Evolutionary conservation across 805 yeast species (phyloP).

Genomic region (Wickerhamiella australiensis): DNA sequence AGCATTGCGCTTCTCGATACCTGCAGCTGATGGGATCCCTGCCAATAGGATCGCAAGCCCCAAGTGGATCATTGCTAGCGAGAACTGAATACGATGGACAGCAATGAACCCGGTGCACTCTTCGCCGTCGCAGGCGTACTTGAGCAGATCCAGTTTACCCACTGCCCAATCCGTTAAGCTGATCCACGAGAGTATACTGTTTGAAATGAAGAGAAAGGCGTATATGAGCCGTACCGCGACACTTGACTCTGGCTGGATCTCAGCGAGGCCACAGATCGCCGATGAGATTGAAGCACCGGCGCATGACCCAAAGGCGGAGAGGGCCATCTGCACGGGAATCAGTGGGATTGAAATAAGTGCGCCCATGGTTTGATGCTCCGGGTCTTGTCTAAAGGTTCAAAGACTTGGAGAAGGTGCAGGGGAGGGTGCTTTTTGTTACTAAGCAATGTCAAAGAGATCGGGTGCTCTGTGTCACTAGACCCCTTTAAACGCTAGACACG

Average conservation of each 20-base stretch:
- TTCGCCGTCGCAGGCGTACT: slow-evolving; percentile 64
- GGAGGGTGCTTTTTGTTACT: neutral
- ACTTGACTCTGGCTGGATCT: slow-evolving; percentile 58
- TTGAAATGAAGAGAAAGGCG: slow-evolving; percentile 63
- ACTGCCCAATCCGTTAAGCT: slow-evolving; percentile 72
- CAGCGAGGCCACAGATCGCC: slow-evolving; percentile 39
- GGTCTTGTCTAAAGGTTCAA: too few species aligned
- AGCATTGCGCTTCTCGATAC: slow-evolving; percentile 62
- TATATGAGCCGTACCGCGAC: slow-evolving; percentile 77
- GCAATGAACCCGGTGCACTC: slow-evolving; percentile 88
- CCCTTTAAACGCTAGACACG: slow-evolving; percentile 6
- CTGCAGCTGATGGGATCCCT: slow-evolving; percentile 39
- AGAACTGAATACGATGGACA: slow-evolving; percentile 84
- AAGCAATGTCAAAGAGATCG: too few species aligned
- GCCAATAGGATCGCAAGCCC: slow-evolving; percentile 52
- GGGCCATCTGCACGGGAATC: slow-evolving; percentile 57
- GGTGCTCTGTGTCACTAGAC: too few species aligned
- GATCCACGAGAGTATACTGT: slow-evolving; percentile 85
- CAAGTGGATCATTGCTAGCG: slow-evolving; percentile 70
- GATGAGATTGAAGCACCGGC: slow-evolving; percentile 72
- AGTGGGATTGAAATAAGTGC: slow-evolving; percentile 32
- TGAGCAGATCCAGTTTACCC: slow-evolving; percentile 57
- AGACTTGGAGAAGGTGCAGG: neutral
- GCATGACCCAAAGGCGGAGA: slow-evolving; percentile 52
- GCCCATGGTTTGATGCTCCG: slow-evolving; percentile 30